Percentiles rank a stretch among this genome's conserved stretches.
Evolutionary conservation across 306 rosid species (phyloP).

Genomic region (Astragalus membranaceus): DNA sequence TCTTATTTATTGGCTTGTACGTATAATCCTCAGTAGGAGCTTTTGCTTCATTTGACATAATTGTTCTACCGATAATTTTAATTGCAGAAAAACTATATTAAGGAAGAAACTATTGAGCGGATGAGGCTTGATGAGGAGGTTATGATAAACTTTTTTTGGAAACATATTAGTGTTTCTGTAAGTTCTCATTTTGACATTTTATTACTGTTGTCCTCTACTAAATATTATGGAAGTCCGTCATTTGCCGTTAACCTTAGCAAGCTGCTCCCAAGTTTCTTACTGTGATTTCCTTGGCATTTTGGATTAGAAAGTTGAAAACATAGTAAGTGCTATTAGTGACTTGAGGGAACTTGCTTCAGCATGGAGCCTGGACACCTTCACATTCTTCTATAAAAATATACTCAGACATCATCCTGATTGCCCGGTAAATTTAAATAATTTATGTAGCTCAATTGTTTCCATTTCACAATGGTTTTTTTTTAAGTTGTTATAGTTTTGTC

Average conservation of each 20-base stretch:
- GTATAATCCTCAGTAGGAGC: neutral
- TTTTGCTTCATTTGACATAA: slow-evolving; percentile 9
- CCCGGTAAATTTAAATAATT: slow-evolving; percentile 49
- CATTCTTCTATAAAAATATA: slow-evolving; percentile 76
- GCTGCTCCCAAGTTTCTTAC: slow-evolving; percentile 3
- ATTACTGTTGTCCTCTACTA: neutral
- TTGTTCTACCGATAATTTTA: slow-evolving; percentile 8
- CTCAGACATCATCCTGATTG: slow-evolving; percentile 96
- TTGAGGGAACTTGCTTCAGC: slow-evolving; percentile 93
- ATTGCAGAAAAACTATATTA: too few species aligned
- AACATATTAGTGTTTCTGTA: slow-evolving; percentile 73
- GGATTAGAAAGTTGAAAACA: slow-evolving; percentile 75
- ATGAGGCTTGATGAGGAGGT: slow-evolving; percentile 95
- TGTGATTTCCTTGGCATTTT: slow-evolving; percentile 13
- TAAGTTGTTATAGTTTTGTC: neutral
- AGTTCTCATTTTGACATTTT: slow-evolving; percentile 24
- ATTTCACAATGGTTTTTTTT: too few species aligned
- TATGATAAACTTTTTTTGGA: slow-evolving; percentile 84
- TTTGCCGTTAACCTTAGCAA: neutral
- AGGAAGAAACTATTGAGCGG: slow-evolving; percentile 84
- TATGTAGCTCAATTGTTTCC: neutral
- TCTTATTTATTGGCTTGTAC: neutral
- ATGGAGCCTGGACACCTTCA: slow-evolving; percentile 77
- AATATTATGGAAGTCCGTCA: neutral
- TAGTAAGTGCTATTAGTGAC: slow-evolving; percentile 61